Evolutionary conservation across 108 stramenopile genomes (phyloP).

Genomic region (Chaetoceros tenuissimus): DNA sequence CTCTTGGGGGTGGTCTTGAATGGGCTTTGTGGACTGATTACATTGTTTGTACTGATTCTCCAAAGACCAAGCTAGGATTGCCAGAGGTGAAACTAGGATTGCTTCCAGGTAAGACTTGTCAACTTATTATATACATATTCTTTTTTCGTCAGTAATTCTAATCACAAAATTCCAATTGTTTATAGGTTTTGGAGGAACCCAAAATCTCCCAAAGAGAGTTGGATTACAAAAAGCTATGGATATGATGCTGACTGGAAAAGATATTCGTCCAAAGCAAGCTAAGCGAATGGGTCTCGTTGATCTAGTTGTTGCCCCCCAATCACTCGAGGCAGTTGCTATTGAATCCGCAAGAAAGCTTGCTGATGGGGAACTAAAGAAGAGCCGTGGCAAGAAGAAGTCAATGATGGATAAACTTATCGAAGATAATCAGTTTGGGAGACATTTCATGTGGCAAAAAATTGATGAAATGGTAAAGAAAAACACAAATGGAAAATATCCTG

Average conservation of each 20-base stretch:
- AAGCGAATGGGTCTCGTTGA: slow-evolving; percentile 98
- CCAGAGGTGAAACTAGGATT: slow-evolving; percentile 98
- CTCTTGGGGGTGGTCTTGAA: slow-evolving; percentile 97
- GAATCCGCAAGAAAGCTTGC: slow-evolving; percentile 76
- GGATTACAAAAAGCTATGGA: slow-evolving; percentile 92
- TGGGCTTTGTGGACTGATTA: slow-evolving; percentile 99
- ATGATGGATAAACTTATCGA: slow-evolving; percentile 79
- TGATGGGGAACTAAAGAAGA: slow-evolving; percentile 75
- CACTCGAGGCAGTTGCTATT: slow-evolving; percentile 83
- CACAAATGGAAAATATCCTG: slow-evolving; percentile 94
- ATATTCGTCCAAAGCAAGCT: slow-evolving; percentile 91
- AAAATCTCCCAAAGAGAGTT: slow-evolving; percentile 87
- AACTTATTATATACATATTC: no score
- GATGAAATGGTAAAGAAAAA: slow-evolving; percentile 90
- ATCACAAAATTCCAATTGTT: slow-evolving; percentile 96
- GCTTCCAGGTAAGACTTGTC: no score
- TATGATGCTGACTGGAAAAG: slow-evolving; percentile 96
- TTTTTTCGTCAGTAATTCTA: slow-evolving; percentile 88
- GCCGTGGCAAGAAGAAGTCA: slow-evolving; percentile 78
- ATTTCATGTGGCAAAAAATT: slow-evolving; percentile 90
- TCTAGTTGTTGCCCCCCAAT: slow-evolving; percentile 86
- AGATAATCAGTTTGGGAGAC: slow-evolving; percentile 82
- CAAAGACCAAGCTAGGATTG: slow-evolving; percentile 91
- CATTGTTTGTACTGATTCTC: slow-evolving; percentile 86
- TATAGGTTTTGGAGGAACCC: slow-evolving; percentile 97